These are phyloP conservation scores for Prunus mume DNA, from an alignment of 306 rosid species.

Conservation along the genomic window DNA sequence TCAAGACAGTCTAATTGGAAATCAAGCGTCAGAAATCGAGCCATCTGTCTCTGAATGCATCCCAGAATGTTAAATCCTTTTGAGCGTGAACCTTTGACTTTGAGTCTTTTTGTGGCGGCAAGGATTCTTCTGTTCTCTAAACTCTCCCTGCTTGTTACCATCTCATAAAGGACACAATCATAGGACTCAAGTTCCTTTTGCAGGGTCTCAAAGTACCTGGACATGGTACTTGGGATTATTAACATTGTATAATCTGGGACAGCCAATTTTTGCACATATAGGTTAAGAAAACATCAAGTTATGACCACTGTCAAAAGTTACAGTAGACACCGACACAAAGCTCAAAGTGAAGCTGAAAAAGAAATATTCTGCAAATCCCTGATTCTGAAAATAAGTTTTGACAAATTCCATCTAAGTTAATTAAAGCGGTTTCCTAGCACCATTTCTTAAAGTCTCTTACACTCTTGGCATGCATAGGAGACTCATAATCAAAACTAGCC, in stretches of 20 bases:
- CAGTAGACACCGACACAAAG: background rate
- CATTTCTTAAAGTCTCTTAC: background rate
- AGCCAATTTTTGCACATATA: background rate
- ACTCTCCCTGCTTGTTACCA: constrained; percentile 91
- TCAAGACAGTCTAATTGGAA: constrained; percentile 85
- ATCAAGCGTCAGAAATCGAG: constrained; percentile 69
- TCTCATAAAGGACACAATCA: constrained; percentile 90
- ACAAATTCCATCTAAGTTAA: background rate
- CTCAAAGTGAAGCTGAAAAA: background rate
- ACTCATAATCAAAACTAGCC: background rate
- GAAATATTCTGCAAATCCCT: background rate
- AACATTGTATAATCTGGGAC: background rate
- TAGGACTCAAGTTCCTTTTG: constrained; percentile 84
- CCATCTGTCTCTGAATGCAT: constrained; percentile 94
- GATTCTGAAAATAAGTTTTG: background rate
- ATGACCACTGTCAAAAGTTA: background rate
- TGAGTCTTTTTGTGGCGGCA: constrained; percentile 43
- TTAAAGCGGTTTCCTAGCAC: background rate
- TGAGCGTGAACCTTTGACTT: constrained; percentile 48
- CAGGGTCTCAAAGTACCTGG: constrained; percentile 82
- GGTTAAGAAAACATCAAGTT: background rate
- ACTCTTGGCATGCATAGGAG: background rate
- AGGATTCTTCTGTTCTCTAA: constrained; percentile 60
- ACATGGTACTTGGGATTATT: constrained; percentile 12
- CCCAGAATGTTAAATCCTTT: constrained; percentile 79